These are phyloP conservation scores for Talaromyces sp. DNA, from an alignment of 2,329 filamentous ascomycete genomes.

Conservation along the genomic window DNA sequence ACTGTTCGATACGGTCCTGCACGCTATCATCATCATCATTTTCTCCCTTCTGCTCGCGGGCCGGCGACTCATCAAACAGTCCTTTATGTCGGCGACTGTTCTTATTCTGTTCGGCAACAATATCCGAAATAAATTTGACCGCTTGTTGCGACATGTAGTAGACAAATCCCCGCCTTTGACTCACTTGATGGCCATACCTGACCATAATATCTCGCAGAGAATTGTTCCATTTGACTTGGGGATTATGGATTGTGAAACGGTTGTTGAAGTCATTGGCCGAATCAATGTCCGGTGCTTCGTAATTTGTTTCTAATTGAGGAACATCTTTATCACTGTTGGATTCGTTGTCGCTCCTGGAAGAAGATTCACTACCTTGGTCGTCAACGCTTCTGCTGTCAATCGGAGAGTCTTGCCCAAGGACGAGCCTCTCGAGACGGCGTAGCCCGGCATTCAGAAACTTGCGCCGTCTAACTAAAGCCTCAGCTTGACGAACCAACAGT, in stretches of 20 bases:
- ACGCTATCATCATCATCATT: constrained; percentile 65
- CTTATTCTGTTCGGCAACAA: constrained; percentile 89
- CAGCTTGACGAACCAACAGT: constrained; percentile 54
- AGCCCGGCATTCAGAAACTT: constrained; percentile 59
- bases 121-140: constrained; percentile 96
- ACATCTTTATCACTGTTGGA: constrained; percentile 55
- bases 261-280: constrained; percentile 96
- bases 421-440: constrained; percentile 54
- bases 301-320: constrained; percentile 54
- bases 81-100: constrained; percentile 52
- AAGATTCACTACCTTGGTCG: constrained; percentile 23
- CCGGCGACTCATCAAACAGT: constrained; percentile 10
- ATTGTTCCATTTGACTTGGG: constrained; percentile 98
- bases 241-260: constrained; percentile 95
- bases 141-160: constrained; percentile 96
- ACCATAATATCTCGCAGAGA: constrained; percentile 91
- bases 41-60: constrained; percentile 27
- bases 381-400: constrained; percentile 49
- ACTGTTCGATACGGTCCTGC: constrained; percentile 79
- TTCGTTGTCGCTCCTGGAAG: constrained; percentile 34
- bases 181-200: constrained; percentile 95
- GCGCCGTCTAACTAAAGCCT: constrained; percentile 56
- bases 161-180: constrained; percentile 90
- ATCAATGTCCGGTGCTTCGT: constrained; percentile 69
- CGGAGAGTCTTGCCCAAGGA: constrained; percentile 36